Evolutionary conservation across 2,329 filamentous ascomycete species (phyloP).

Genomic region (Aspergillus texensis): DNA sequence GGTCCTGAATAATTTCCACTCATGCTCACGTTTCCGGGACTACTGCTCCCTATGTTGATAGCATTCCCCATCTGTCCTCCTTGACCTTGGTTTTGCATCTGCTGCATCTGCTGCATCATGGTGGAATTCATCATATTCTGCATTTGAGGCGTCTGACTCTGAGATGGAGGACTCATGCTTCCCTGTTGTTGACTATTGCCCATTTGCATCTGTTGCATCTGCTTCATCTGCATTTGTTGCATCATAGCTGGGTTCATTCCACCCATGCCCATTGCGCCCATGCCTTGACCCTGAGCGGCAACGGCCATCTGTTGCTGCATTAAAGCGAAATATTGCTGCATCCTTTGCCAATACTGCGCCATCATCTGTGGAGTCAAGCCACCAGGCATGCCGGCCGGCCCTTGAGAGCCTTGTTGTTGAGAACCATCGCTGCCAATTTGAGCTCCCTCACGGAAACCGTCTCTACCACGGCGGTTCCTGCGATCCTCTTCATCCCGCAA

Average conservation of each 20-base stretch:
- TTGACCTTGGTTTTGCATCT: constrained; percentile 50
- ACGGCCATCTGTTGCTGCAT: constrained; percentile 88
- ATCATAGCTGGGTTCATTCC: constrained; percentile 75
- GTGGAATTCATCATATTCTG: constrained; percentile 67
- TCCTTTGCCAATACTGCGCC: constrained; percentile 97
- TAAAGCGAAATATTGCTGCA: constrained; percentile 96
- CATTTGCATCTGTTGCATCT: constrained; percentile 58
- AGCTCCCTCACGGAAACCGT: constrained; percentile 44
- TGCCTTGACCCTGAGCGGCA: constrained; percentile 46
- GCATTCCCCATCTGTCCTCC: constrained; percentile 30
- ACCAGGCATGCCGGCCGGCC: constrained; percentile 44
- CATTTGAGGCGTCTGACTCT: constrained; percentile 57
- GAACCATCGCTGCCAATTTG: constrained; percentile 40
- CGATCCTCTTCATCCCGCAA: constrained; percentile 83
- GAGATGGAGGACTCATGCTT: constrained; percentile 38
- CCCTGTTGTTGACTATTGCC: constrained; percentile 42
- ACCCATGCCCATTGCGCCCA: constrained; percentile 60
- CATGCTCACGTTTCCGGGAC: constrained; percentile 40
- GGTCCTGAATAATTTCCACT: constrained; percentile 50
- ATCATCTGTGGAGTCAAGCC: constrained; percentile 95
- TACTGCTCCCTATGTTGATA: constrained; percentile 29
- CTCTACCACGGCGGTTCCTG: constrained; percentile 50
- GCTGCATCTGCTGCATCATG: constrained; percentile 72
- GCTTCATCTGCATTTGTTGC: constrained; percentile 67
- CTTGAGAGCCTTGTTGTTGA: constrained; percentile 52